Evolutionary conservation across 2,329 filamentous ascomycete genomes (phyloP).

Genomic region (Talaromyces sp.): DNA sequence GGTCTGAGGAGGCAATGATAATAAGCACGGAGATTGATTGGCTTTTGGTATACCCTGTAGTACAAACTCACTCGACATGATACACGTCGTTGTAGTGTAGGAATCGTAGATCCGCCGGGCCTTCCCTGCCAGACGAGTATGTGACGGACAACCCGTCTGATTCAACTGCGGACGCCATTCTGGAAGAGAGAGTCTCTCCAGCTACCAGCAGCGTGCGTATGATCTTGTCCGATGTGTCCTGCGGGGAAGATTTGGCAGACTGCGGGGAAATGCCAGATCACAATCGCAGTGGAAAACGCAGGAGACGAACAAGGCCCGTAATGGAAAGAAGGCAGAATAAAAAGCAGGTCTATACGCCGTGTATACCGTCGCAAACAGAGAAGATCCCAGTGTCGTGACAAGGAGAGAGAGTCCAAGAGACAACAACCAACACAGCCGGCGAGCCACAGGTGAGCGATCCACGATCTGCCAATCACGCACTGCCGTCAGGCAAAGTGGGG

Average conservation of each 20-base stretch:
- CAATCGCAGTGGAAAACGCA: not conserved
- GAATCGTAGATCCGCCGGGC: conserved; percentile 68
- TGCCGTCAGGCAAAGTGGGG: not conserved
- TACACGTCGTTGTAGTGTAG: conserved; percentile 95
- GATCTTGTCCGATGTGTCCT: not conserved
- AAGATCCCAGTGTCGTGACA: not conserved
- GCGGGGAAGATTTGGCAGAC: not conserved
- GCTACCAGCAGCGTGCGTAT: not conserved
- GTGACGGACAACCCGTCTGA: conserved; percentile 37
- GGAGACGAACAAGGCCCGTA: not conserved
- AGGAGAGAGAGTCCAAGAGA: not conserved
- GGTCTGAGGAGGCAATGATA: conserved; percentile 25
- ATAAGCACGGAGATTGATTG: not conserved
- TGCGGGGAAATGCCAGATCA: not conserved
- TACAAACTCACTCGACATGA: conserved; percentile 62
- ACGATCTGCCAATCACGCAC: not conserved
- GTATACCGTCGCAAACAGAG: not conserved
- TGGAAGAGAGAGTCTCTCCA: not conserved
- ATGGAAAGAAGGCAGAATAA: not conserved
- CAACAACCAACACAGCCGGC: not conserved
- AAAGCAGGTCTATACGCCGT: not conserved
- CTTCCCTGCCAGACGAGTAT: conserved; percentile 38
- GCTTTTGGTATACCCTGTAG: not conserved
- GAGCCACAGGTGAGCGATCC: not conserved
- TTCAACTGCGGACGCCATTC: conserved; percentile 15